Evolutionary conservation across 2,329 filamentous ascomycete species (phyloP).

Genomic region (Colletotrichum cordylinicola): DNA sequence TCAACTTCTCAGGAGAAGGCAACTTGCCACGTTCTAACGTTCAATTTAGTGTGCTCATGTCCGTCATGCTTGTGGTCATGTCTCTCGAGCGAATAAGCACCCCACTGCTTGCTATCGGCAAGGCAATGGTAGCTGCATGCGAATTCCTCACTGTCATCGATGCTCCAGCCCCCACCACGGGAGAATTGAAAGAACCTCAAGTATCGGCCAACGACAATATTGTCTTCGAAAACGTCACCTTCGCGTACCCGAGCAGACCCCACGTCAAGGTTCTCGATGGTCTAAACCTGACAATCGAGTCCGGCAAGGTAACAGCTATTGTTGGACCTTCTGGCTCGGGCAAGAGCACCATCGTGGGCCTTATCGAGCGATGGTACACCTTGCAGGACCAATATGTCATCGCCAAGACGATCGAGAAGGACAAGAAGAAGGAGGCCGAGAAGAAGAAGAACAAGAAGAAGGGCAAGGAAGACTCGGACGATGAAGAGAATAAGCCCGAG

Average conservation of each 20-base stretch:
- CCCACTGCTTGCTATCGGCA: constrained; percentile 63
- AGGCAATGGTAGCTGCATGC: constrained; percentile 62
- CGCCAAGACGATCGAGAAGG: constrained; percentile 53
- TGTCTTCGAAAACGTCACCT: constrained; percentile 68
- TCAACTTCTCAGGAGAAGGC: neutral
- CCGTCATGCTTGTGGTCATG: constrained; percentile 63
- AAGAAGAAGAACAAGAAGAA: constrained; percentile 39
- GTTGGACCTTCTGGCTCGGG: constrained; percentile 77
- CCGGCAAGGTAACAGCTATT: constrained; percentile 74
- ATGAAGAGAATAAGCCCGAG: constrained; percentile 25
- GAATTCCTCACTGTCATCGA: constrained; percentile 64
- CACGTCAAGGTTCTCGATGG: constrained; percentile 68
- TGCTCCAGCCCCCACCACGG: constrained; percentile 43
- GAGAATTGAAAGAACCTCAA: constrained; percentile 40
- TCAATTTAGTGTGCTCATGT: constrained; percentile 52
- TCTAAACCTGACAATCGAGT: constrained; percentile 62
- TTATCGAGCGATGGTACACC: constrained; percentile 77
- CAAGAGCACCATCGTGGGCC: constrained; percentile 75
- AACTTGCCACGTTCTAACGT: neutral
- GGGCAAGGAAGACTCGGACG: constrained; percentile 33
- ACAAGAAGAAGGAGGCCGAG: constrained; percentile 47
- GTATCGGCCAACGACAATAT: constrained; percentile 44
- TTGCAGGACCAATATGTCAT: constrained; percentile 59
- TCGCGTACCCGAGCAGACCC: constrained; percentile 73
- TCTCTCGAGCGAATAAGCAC: constrained; percentile 63